Evolutionary conservation across 2,329 filamentous ascomycete species (phyloP), one percentile per base, ranked within the genome.

Genomic region (Aschersonia sp.): DNA sequence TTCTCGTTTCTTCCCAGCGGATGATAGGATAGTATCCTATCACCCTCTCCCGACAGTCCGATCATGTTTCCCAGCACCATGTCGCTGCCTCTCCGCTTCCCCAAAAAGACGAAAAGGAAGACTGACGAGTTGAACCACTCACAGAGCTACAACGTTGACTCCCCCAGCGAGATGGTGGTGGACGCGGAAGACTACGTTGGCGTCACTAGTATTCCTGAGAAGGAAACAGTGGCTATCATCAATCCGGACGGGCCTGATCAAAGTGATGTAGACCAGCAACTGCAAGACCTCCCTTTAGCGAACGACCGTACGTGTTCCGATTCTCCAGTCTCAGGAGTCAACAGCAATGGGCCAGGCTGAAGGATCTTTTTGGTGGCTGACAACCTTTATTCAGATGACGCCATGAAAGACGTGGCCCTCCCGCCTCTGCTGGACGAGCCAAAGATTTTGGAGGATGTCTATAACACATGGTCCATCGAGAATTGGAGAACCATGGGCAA

Each of bases 401-500:
- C 85, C 45, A 95, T 97, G 78, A 85, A 84, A 69, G 81, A 86
- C 57, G 70, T 83, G 54, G 79, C 88, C 55, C 76, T 97, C 50
- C 79, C 81, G 9, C 79, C 83, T 47, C 70, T 88, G 44, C 56
- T 69, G 51, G 81, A 87, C 55, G 87, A 95, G 55, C 80, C 89
- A 53, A 85, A 87, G 59, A 82, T 83, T 35, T 75, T 90, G 53
- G 82, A 82, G 47, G 87, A 95, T 61, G 74, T 74, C 41, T 68
- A 83, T 56, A 64, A 85, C 65, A 95, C 87, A 58, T 98, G 92
- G 92, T 79, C 85, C 32, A 87, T 98, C 52, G 75, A 85, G 56
- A 76, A 84, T 52, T 98, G 90, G 89, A 76, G 84, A 54, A 74
- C 69, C 39, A 67, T 94, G 55, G 71, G 75, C 12, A 84, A 86